Evolutionary conservation across 768 basidiomycete species (phyloP).

Genomic region (Lactifluus subvellereus): DNA sequence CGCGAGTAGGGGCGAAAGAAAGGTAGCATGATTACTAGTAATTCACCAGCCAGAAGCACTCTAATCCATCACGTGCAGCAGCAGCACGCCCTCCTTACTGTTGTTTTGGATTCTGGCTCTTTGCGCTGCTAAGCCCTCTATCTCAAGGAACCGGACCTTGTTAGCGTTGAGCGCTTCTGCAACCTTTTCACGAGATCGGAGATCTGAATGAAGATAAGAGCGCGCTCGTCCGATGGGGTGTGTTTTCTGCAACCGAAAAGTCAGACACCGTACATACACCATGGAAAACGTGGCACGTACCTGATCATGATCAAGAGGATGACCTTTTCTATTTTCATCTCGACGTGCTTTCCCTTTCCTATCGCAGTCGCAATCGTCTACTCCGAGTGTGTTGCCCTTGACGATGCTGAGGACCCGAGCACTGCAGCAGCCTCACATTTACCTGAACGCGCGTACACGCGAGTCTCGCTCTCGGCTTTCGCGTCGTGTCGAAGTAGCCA

Average conservation of each 20-base stretch:
- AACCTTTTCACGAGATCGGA: constrained; percentile 90
- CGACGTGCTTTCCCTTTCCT: constrained; percentile 69
- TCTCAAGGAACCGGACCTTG: constrained; percentile 71
- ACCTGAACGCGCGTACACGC: constrained; percentile 64
- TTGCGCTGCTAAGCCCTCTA: constrained; percentile 71
- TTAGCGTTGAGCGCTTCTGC: constrained; percentile 71
- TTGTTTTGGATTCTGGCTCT: constrained; percentile 85
- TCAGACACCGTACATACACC: background rate
- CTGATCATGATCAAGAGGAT: constrained; percentile 74
- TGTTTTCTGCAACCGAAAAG: constrained; percentile 41
- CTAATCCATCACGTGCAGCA: constrained; percentile 91
- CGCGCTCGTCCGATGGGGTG: constrained; percentile 70
- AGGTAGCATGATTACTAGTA: constrained; percentile 92
- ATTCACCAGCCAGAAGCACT: constrained; percentile 78
- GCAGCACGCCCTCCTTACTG: constrained; percentile 69
- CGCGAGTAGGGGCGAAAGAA: constrained; percentile 86
- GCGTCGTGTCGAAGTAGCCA: constrained; percentile 72
- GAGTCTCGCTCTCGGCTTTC: constrained; percentile 71
- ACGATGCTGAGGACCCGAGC: constrained; percentile 82
- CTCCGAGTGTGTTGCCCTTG: constrained; percentile 67
- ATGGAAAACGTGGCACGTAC: constrained; percentile 38
- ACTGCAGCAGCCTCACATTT: constrained; percentile 73
- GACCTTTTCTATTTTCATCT: constrained; percentile 75
- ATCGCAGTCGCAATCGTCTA: constrained; percentile 70
- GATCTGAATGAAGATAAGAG: constrained; percentile 95